Conservation (phyloP, 192 early-diverging fungal genomes). For the Coemansia biformis region DNA sequence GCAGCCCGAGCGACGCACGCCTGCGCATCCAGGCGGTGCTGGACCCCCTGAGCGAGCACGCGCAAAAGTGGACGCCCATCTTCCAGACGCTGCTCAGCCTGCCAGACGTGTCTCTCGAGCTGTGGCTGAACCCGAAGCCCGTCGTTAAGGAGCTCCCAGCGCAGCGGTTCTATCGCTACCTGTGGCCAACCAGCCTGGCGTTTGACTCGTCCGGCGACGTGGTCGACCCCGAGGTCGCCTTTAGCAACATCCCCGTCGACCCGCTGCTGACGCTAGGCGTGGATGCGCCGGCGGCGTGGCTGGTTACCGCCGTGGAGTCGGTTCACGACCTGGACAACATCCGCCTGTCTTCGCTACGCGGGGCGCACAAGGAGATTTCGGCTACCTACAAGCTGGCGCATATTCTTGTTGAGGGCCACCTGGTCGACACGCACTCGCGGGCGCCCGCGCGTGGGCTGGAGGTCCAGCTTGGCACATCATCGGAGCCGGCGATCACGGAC, state of each 20-base stretch:
- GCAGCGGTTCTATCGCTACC: slow-evolving; percentile 87
- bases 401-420: slow-evolving; percentile 89
- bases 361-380: slow-evolving; percentile 52
- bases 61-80: slow-evolving; percentile 74
- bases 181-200: slow-evolving; percentile 55
- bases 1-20: slow-evolving; percentile 13
- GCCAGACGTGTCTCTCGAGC: slow-evolving; percentile 58
- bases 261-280: slow-evolving; percentile 82
- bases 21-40: slow-evolving; percentile 55
- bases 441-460: slow-evolving; percentile 88
- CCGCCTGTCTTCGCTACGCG: slow-evolving; percentile 50
- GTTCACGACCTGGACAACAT: slow-evolving; percentile 93
- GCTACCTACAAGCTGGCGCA: slow-evolving; percentile 75
- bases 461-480: slow-evolving; percentile 73
- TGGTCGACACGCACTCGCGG: slow-evolving; percentile 60
- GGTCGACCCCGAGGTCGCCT: slow-evolving; percentile 55
- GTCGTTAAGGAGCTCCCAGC: slow-evolving; percentile 64
- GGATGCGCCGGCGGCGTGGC: slow-evolving; percentile 86
- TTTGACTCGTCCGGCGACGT: slow-evolving; percentile 55
- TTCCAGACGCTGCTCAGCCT: slow-evolving; percentile 62
- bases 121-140: slow-evolving; percentile 62
- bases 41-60: slow-evolving; percentile 72
- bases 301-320: slow-evolving; percentile 74
- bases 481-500: slow-evolving; percentile 62
- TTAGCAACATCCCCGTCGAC: slow-evolving; percentile 68